phyloP scores from a whole-genome alignment of 371 early-diverging fungal genomes.

The Syncephalastrum sp. region DNA sequence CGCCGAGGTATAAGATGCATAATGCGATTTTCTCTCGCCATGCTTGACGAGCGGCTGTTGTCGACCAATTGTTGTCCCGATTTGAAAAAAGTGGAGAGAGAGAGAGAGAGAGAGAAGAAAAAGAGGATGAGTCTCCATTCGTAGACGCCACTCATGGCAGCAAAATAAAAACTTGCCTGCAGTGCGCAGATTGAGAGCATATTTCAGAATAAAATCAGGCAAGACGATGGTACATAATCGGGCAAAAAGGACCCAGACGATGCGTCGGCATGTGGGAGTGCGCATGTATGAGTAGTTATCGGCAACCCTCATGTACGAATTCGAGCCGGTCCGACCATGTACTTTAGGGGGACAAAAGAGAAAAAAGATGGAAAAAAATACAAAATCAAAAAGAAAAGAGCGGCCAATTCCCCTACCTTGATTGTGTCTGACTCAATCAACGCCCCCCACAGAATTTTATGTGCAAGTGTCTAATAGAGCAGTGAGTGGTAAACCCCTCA shows the following conservation, averaged over 20 bases:
- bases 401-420: too few relatives aligned
- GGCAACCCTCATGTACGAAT: conserved; percentile 16
- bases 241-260: conserved; percentile 26
- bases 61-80: too few relatives aligned
- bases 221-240: conserved; percentile 25
- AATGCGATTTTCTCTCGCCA: conserved; percentile 53
- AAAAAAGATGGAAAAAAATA: background rate
- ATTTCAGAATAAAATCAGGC: conserved; percentile 26
- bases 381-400: background rate
- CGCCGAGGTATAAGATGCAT: conserved; percentile 23
- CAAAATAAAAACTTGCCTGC: conserved; percentile 19
- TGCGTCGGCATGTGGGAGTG: conserved; percentile 21
- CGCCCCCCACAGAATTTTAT: too few relatives aligned
- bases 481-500: background rate
- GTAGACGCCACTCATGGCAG: background rate
- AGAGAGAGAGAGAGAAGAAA: background rate
- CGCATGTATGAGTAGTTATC: conserved; percentile 21
- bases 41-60: conserved; percentile 37
- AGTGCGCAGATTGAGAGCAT: conserved; percentile 32
- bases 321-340: conserved; percentile 4
- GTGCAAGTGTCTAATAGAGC: background rate
- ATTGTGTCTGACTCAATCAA: too few relatives aligned
- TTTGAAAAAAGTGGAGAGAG: too few relatives aligned
- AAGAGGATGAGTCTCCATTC: background rate
- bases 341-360: conserved; percentile 9